phyloP scores from a whole-genome alignment of 148 eudicot species.

The Pouteria glomerata region DNA sequence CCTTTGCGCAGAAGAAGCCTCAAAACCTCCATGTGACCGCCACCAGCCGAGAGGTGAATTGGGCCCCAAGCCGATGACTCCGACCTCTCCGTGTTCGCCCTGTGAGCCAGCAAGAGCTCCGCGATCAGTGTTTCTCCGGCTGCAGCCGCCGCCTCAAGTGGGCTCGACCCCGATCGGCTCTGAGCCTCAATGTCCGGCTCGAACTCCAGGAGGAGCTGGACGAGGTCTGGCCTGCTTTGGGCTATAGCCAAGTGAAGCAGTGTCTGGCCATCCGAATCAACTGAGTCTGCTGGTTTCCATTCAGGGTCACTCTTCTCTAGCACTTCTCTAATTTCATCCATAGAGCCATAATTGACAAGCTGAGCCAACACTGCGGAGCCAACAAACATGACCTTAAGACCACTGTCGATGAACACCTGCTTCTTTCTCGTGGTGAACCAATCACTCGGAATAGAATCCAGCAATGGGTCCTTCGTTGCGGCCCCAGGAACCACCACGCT shows the following conservation, averaged over 20 bases:
- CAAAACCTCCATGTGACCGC: slow-evolving; percentile 36
- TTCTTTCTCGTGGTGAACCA: slow-evolving; percentile 51
- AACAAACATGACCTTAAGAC: slow-evolving; percentile 39
- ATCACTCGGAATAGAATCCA: slow-evolving; percentile 40
- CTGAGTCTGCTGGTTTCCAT: slow-evolving; percentile 39
- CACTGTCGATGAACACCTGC: slow-evolving; percentile 49
- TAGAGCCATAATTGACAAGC: slow-evolving; percentile 26
- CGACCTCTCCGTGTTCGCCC: slow-evolving; percentile 28
- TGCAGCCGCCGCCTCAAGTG: slow-evolving; percentile 40
- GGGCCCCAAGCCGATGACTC: slow-evolving; percentile 41
- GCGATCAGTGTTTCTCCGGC: slow-evolving; percentile 38
- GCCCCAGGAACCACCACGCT: slow-evolving; percentile 56
- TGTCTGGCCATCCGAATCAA: slow-evolving; percentile 33
- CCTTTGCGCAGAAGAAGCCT: slow-evolving; percentile 35
- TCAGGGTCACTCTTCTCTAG: slow-evolving; percentile 39
- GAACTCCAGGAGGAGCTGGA: slow-evolving; percentile 42
- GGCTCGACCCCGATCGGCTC: slow-evolving; percentile 30
- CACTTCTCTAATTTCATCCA: slow-evolving; percentile 49
- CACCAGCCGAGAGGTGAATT: slow-evolving; percentile 33
- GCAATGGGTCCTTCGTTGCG: slow-evolving; percentile 23
- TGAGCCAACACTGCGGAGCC: slow-evolving; percentile 37
- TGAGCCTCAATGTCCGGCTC: slow-evolving; percentile 31
- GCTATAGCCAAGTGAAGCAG: slow-evolving; percentile 44
- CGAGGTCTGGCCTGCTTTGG: slow-evolving; percentile 36
- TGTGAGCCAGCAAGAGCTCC: slow-evolving; percentile 43